Conservation (phyloP, 805 yeast genomes). For the Ogataea pini region DNA sequence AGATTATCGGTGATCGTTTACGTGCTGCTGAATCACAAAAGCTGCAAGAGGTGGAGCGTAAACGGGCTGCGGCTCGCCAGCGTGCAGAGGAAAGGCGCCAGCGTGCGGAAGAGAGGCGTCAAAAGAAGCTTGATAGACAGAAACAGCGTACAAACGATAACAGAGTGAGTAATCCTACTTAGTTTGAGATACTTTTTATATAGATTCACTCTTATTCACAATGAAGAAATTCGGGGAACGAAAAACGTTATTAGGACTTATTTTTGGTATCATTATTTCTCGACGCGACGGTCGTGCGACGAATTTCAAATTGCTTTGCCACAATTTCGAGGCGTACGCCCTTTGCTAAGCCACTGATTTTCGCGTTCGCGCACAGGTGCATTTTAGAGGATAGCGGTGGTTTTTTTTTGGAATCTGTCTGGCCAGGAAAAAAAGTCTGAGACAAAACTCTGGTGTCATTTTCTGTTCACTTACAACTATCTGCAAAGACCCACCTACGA, state of each 20-base stretch:
- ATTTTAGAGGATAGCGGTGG: not conserved
- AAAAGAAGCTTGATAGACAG: slow-evolving; percentile 17
- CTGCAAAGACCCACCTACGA: not conserved
- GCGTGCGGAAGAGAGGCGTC: slow-evolving; percentile 27
- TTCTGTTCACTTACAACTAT: not conserved
- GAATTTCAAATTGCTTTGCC: no score
- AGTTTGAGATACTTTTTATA: not conserved
- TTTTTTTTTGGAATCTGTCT: not conserved
- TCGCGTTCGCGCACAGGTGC: slow-evolving; percentile 1
- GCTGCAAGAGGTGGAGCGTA: slow-evolving; percentile 14
- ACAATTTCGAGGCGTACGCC: slow-evolving; percentile 1
- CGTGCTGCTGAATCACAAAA: slow-evolving; percentile 12
- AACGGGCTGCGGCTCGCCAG: slow-evolving; percentile 19
- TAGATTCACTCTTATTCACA: not conserved
- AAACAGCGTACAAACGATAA: slow-evolving; percentile 2
- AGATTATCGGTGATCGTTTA: slow-evolving; percentile 14
- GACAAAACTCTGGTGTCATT: slow-evolving; percentile 5
- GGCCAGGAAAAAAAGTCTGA: slow-evolving; percentile 1
- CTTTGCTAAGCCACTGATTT: not conserved
- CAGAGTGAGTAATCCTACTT: not conserved
- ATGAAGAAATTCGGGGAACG: not conserved
- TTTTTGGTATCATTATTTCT: no score
- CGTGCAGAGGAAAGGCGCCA: slow-evolving; percentile 26
- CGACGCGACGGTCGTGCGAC: no score
- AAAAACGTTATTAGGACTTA: not conserved